These are phyloP conservation scores for Rhipidocladum racemiflorum DNA, from an alignment of 176 grass and related monocot species.

Conservation along the genomic window DNA sequence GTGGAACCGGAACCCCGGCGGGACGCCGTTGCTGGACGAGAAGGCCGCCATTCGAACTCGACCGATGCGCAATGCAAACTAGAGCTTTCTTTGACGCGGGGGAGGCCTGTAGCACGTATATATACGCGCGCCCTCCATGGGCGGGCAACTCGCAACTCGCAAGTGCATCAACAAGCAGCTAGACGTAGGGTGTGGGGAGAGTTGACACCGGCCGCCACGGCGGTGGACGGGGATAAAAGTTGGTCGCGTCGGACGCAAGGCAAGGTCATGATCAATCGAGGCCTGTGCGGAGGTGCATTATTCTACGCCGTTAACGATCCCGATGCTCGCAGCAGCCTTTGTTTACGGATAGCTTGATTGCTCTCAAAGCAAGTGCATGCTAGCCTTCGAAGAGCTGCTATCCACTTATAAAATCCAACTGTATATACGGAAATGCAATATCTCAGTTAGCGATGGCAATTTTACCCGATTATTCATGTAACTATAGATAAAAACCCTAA, in stretches of 20 bases:
- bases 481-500: no score
- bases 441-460: no score
- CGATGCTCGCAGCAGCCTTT: constrained; percentile 47
- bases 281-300: constrained; percentile 39
- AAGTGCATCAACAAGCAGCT: constrained; percentile 13
- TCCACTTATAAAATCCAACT: neutral
- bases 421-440: neutral
- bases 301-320: constrained; percentile 89
- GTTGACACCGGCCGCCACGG: constrained; percentile 95
- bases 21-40: constrained; percentile 81
- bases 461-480: no score
- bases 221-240: constrained; percentile 73
- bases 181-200: constrained; percentile 16
- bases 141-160: neutral
- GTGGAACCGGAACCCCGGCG: constrained; percentile 96
- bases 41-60: constrained; percentile 50
- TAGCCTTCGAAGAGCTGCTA: constrained; percentile 42
- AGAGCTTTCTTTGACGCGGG: constrained; percentile 47
- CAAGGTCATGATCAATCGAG: constrained; percentile 46
- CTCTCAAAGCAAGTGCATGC: constrained; percentile 45
- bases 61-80: neutral
- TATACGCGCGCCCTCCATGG: constrained; percentile 29
- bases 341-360: constrained; percentile 61
- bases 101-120: constrained; percentile 43
- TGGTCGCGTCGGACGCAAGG: constrained; percentile 74